Evolutionary conservation across 2,329 filamentous ascomycete species (phyloP), one percentile per base, ranked within the genome.

Genomic region (Fusarium sp.): DNA sequence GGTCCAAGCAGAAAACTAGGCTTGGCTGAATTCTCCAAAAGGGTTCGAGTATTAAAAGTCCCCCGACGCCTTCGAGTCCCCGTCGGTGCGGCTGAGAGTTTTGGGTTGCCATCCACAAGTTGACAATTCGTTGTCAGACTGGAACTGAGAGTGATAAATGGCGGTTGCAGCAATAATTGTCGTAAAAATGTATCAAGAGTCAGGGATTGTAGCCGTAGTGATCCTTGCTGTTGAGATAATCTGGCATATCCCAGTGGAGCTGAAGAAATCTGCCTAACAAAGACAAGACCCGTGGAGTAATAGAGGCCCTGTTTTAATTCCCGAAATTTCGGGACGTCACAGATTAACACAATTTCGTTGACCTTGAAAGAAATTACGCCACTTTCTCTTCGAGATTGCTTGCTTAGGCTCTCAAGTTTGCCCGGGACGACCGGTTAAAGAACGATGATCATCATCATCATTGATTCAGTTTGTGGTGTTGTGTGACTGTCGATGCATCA

Each of bases 311-410:
- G 21, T 40, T 64, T 71, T 71, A 72, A 62, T 72, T 57, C 64
- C 67, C 74, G 71, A 75, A 73, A 75, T 69, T 52, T 35, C 61
- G 64, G 71, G 44, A 72, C 60, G 71, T 74, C 71, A 74, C 53
- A 60, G 63, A 69, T 71, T 72, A 66, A 57, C 42, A 54, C 60
- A 47, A 65, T 65, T 67, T 58, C 44, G 52, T 28, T 35, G 46
- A 38, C 42, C 33, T 47, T 47, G 56, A 25, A 43, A 30, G 68
- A 74, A 47, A 74, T 74, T 72, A 60, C 69, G 68, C 71, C 71
- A 74, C 50, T 69, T 25, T 69, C 65, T 69, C 50, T 68, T 33
- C 28, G 37, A 54, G 49, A 66, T 64, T 47, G 56, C 30, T 19
- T 44, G n/a, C 23, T 25, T 44, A 19, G 42, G 23, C 23, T 64